Evolutionary conservation across 805 yeast species (phyloP).

Genomic region (Kazachstania viticola): DNA sequence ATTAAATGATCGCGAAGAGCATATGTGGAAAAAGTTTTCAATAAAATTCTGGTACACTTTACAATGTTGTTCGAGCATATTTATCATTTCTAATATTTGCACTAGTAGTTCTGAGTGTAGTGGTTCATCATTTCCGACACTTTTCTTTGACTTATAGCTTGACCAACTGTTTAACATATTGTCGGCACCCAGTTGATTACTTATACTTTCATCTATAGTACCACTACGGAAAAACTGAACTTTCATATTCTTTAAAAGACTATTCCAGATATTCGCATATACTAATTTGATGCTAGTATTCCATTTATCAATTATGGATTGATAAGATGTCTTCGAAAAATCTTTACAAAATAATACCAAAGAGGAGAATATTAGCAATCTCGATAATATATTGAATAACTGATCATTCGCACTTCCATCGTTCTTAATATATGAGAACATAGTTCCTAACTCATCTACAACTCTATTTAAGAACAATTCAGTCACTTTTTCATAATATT

Average conservation of each 20-base stretch:
- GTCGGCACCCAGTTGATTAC: conserved; percentile 6
- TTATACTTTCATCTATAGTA: conserved; percentile 3
- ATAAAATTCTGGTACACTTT: conserved; percentile 39
- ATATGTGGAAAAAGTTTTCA: conserved; percentile 34
- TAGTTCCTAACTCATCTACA: conserved; percentile 31
- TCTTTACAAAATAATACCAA: conserved; percentile 48
- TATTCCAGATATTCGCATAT: conserved; percentile 25
- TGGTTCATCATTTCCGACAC: conserved; percentile 5
- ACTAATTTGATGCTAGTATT: conserved; percentile 24
- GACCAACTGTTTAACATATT: conserved; percentile 12
- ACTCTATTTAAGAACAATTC: conserved; percentile 38
- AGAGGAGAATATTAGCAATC: conserved; percentile 37
- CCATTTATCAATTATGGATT: conserved; percentile 33
- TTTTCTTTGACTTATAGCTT: conserved; percentile 6
- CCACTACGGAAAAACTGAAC: neutral
- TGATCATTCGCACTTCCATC: conserved; percentile 23
- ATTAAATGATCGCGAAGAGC: conserved; percentile 32
- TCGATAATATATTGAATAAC: conserved; percentile 25
- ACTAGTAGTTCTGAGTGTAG: conserved; percentile 3
- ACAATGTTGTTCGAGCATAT: conserved; percentile 19
- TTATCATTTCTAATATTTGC: conserved; percentile 7
- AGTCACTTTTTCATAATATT: conserved; percentile 46
- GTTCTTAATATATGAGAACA: conserved; percentile 31
- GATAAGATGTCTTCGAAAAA: conserved; percentile 37
- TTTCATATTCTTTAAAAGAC: conserved; percentile 5